phyloP scores from a whole-genome alignment of 164 flowering plant species.

The Macadamia tetraphylla region DNA sequence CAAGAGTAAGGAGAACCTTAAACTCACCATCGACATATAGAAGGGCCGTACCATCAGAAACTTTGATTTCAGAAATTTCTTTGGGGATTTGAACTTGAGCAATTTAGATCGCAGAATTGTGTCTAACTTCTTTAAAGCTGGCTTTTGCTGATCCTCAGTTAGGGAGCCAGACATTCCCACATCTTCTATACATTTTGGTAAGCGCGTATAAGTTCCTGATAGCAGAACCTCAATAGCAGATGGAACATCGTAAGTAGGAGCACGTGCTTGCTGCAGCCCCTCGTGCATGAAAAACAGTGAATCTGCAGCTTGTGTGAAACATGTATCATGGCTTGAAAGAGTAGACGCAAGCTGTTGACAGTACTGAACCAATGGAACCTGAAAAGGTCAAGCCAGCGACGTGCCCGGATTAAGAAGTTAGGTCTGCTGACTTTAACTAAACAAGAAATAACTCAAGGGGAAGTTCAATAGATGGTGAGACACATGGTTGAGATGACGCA shows the following conservation, averaged over 20 bases:
- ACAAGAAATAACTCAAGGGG: no score
- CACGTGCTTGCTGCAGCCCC: constrained; percentile 95
- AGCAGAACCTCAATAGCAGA: constrained; percentile 86
- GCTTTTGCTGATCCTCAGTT: constrained; percentile 56
- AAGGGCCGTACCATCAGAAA: constrained; percentile 76
- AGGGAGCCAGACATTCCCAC: constrained; percentile 61
- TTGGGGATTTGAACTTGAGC: constrained; percentile 71
- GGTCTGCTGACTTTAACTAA: no score
- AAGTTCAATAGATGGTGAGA: no score
- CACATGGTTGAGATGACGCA: no score
- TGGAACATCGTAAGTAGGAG: constrained; percentile 97
- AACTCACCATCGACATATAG: constrained; percentile 91
- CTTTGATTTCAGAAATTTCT: constrained; percentile 71
- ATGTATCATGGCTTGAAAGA: constrained; percentile 90
- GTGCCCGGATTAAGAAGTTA: no score
- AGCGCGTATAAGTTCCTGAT: constrained; percentile 71
- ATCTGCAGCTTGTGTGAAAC: constrained; percentile 97
- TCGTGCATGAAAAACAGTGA: constrained; percentile 96
- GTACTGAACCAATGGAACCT: constrained; percentile 94
- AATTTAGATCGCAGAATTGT: constrained; percentile 78
- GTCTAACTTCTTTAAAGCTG: constrained; percentile 74
- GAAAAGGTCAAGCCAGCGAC: constrained; percentile 17
- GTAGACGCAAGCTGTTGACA: constrained; percentile 91
- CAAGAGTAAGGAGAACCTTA: constrained; percentile 84
- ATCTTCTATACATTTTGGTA: constrained; percentile 93